These are phyloP conservation scores for Volvariella volvacea DNA, from an alignment of 1,284 basidiomycete genomes.

Conservation along the genomic window DNA sequence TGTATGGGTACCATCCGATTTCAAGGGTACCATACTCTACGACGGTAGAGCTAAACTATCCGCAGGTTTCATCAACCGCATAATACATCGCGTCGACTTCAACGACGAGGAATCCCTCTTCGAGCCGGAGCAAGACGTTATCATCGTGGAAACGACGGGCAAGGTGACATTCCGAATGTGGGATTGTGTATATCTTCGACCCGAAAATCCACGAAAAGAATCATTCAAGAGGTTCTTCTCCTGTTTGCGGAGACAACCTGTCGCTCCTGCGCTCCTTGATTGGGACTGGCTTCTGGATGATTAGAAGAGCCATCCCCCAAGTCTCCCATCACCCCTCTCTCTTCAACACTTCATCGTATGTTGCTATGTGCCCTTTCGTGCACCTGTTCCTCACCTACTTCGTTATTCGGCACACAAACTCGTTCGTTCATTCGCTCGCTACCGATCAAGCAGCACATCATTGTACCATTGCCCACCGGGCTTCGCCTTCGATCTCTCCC, in stretches of 20 bases:
- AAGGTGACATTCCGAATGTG: slow-evolving; percentile 68
- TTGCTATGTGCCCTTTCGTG: too few relatives aligned
- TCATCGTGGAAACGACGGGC: slow-evolving; percentile 53
- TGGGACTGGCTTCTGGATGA: slow-evolving; percentile 77
- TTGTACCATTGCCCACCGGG: too few relatives aligned
- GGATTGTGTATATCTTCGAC: slow-evolving; percentile 57
- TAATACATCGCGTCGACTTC: slow-evolving; percentile 53
- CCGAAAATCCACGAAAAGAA: slow-evolving; percentile 56
- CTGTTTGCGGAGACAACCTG: slow-evolving; percentile 44
- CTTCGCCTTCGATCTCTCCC: too few relatives aligned
- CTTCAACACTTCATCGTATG: slow-evolving; percentile 5
- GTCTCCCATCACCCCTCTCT: too few relatives aligned
- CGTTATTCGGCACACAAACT: too few relatives aligned
- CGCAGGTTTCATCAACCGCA: slow-evolving; percentile 64
- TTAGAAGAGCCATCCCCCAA: slow-evolving; percentile 30
- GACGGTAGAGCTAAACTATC: slow-evolving; percentile 53
- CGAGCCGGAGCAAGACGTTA: slow-evolving; percentile 43
- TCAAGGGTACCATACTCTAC: slow-evolving; percentile 57
- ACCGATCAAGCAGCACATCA: too few relatives aligned
- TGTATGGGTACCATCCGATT: slow-evolving; percentile 72
- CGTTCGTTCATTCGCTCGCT: too few relatives aligned
- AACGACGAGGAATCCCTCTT: slow-evolving; percentile 40
- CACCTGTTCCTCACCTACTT: too few relatives aligned
- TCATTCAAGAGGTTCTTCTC: slow-evolving; percentile 58
- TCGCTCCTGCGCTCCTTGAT: slow-evolving; percentile 41